Conservation (phyloP, 2,329 filamentous ascomycete species). For the Emergomyces pasteurianus region DNA sequence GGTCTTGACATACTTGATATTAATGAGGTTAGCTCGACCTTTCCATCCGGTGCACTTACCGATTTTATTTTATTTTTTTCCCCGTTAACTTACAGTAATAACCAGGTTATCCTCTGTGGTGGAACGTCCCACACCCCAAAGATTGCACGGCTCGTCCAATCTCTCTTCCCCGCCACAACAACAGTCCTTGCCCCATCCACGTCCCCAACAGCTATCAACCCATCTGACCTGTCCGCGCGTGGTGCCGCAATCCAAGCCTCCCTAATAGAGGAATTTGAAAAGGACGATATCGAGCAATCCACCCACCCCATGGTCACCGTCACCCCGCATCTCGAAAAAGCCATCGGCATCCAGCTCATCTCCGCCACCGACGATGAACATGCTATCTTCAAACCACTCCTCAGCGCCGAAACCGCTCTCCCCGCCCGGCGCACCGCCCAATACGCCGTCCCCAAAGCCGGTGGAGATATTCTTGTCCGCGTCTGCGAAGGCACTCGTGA, state of each 20-base stretch:
- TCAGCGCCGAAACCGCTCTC: constrained; percentile 76
- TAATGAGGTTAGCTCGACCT: constrained; percentile 50
- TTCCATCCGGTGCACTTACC: background rate
- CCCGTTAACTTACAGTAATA: constrained; percentile 4
- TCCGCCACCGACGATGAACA: constrained; percentile 33
- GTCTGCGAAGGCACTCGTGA: constrained; percentile 79
- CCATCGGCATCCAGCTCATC: constrained; percentile 71
- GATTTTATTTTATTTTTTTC: background rate
- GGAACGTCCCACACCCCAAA: constrained; percentile 89
- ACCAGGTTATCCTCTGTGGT: constrained; percentile 72
- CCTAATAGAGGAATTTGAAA: constrained; percentile 87
- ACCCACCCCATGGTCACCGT: constrained; percentile 92
- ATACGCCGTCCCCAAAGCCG: constrained; percentile 62
- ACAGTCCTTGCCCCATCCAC: constrained; percentile 74
- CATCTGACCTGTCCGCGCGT: constrained; percentile 75
- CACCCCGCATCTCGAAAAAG: constrained; percentile 76
- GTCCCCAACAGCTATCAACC: constrained; percentile 68
- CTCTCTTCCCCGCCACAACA: constrained; percentile 71
- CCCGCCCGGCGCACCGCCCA: constrained; percentile 77
- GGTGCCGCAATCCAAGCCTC: constrained; percentile 93
- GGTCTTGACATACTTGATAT: constrained; percentile 84
- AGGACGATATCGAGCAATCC: constrained; percentile 86
- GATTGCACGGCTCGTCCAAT: constrained; percentile 67
- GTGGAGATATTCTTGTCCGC: constrained; percentile 79
- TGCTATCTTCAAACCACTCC: constrained; percentile 66